These are phyloP conservation scores for Adansonia madagascariensis DNA, from an alignment of 441 rosid species.

Conservation along the genomic window DNA sequence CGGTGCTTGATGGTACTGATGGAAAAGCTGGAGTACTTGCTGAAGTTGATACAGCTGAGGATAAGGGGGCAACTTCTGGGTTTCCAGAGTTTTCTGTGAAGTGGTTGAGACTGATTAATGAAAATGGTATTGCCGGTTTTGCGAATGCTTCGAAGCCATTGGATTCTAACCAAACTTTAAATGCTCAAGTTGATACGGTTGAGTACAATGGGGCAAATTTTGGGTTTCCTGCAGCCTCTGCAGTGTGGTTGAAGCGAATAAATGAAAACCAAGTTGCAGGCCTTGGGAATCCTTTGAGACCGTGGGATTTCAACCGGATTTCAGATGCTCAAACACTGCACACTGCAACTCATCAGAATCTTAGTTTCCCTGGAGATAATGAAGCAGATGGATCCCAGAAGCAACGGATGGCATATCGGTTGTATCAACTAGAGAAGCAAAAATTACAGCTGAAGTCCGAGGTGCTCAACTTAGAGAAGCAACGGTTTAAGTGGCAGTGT, in stretches of 20 bases:
- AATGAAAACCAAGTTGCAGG: conserved; percentile 13
- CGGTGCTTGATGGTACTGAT: neutral
- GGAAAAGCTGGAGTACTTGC: neutral
- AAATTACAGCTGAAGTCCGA: conserved; percentile 33
- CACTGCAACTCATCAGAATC: conserved; percentile 2
- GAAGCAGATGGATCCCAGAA: conserved; percentile 15
- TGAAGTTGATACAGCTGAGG: conserved; percentile 2
- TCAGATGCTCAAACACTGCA: conserved; percentile 16
- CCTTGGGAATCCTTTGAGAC: conserved; percentile 12
- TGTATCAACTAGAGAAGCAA: conserved; percentile 27
- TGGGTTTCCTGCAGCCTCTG: neutral
- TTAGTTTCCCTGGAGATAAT: conserved; percentile 15
- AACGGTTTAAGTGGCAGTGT: conserved; percentile 33
- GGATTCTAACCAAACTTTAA: conserved; percentile 18
- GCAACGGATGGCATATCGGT: conserved; percentile 21
- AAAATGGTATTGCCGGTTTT: conserved; percentile 15
- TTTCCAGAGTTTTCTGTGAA: neutral
- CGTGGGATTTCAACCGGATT: conserved; percentile 5
- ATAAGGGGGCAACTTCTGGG: neutral
- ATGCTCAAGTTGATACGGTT: conserved; percentile 11
- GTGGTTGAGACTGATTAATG: neutral
- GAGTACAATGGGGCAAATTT: neutral
- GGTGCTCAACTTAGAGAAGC: conserved; percentile 33
- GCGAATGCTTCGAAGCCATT: neutral
- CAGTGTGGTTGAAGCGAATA: neutral